These are phyloP conservation scores for Thelephora aurantiotincta DNA, from an alignment of 768 basidiomycete genomes.

Conservation along the genomic window DNA sequence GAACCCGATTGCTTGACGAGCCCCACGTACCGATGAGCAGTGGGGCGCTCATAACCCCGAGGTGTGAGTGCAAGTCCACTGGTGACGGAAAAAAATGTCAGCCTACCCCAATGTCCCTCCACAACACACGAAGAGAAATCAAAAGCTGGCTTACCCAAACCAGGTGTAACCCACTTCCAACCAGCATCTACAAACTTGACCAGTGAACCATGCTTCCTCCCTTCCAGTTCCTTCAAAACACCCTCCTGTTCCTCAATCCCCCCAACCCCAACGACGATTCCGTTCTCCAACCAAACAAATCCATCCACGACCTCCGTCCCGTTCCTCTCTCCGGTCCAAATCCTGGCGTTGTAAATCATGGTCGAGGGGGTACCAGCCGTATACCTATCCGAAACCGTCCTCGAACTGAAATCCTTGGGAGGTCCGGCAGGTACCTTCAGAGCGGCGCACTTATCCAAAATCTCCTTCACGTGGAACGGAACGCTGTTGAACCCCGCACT, in stretches of 20 bases:
- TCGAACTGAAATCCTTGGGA: constrained; percentile 15
- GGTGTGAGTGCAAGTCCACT: constrained; percentile 45
- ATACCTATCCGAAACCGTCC: constrained; percentile 42
- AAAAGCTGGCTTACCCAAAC: constrained; percentile 27
- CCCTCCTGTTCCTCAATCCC: no score
- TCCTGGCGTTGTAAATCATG: constrained; percentile 56
- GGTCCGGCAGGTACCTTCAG: constrained; percentile 16
- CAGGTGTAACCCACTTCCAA: constrained; percentile 55
- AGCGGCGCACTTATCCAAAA: constrained; percentile 18
- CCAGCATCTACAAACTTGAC: constrained; percentile 42
- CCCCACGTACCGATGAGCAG: constrained; percentile 25
- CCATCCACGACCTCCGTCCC: constrained; percentile 40
- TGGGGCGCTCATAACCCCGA: constrained; percentile 61
- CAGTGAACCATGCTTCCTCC: no score
- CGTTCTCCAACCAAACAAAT: constrained; percentile 55
- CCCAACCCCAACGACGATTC: constrained; percentile 46
- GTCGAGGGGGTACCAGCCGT: constrained; percentile 52
- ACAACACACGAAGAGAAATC: constrained; percentile 13
- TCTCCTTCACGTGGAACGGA: constrained; percentile 13
- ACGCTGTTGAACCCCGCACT: constrained; percentile 5
- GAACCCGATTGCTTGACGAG: background rate
- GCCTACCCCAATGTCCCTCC: constrained; percentile 3
- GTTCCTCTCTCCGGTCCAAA: constrained; percentile 47
- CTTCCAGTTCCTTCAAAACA: no score
- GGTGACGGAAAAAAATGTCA: background rate